These are phyloP conservation scores for Trametes elegans DNA, from an alignment of 768 basidiomycete genomes.

Conservation along the genomic window DNA sequence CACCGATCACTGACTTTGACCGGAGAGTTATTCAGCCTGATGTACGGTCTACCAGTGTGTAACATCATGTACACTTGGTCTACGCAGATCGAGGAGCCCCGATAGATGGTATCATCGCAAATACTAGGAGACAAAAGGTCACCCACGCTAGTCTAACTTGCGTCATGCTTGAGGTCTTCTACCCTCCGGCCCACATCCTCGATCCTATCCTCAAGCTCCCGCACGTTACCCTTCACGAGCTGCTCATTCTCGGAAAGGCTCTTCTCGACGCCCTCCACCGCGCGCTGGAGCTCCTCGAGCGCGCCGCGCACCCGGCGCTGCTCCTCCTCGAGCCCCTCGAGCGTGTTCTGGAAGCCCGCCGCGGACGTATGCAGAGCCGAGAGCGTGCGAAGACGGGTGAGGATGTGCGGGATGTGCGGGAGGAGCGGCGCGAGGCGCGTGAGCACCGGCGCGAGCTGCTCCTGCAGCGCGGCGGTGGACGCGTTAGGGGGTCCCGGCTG, in stretches of 20 bases:
- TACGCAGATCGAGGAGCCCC: too few species aligned
- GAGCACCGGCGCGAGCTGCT: slow-evolving; percentile 67
- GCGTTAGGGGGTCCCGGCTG: slow-evolving; percentile 17
- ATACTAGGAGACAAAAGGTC: too few species aligned
- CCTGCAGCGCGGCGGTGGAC: slow-evolving; percentile 39
- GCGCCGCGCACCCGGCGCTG: slow-evolving; percentile 62
- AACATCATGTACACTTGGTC: too few species aligned
- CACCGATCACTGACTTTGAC: neutral
- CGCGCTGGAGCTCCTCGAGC: slow-evolving; percentile 63
- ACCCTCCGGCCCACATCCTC: slow-evolving; percentile 45
- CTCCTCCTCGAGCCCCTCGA: slow-evolving; percentile 68
- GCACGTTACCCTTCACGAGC: slow-evolving; percentile 72
- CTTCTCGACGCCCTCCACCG: slow-evolving; percentile 68
- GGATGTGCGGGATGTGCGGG: slow-evolving; percentile 85
- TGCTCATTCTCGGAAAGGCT: slow-evolving; percentile 73
- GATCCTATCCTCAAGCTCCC: slow-evolving; percentile 62
- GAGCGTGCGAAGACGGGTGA: slow-evolving; percentile 84
- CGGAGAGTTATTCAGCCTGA: neutral
- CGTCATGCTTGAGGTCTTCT: slow-evolving; percentile 31
- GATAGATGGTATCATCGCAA: too few species aligned
- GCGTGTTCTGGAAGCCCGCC: slow-evolving; percentile 66
- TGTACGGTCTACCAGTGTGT: neutral
- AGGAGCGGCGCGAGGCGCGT: slow-evolving; percentile 69
- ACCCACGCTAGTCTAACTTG: too few species aligned
- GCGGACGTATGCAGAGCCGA: slow-evolving; percentile 81